A percentile compares a stretch with the other conserved stretches of the same genome.
Conservation (phyloP, 169 alveolate genomes). For the Babesia microti region DNA sequence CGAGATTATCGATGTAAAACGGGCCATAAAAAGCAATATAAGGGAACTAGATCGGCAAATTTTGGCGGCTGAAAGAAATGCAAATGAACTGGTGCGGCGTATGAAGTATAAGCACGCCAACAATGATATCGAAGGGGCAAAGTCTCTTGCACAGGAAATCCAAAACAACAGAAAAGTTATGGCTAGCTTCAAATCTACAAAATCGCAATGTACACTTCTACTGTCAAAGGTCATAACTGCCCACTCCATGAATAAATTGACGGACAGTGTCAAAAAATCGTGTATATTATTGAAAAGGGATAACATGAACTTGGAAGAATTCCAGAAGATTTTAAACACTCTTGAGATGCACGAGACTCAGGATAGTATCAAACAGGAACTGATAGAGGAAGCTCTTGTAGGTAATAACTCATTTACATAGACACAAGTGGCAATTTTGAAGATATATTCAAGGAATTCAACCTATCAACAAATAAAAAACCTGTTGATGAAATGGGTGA, state of each 20-base stretch:
- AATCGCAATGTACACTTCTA: slow-evolving; percentile 27
- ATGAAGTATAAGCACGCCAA: slow-evolving; percentile 19
- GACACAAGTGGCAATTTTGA: too few relatives aligned
- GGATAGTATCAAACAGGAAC: slow-evolving; percentile 27
- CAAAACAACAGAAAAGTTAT: slow-evolving; percentile 22
- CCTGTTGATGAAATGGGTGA: too few relatives aligned
- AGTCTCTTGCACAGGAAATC: slow-evolving; percentile 27
- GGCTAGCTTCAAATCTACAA: slow-evolving; percentile 16
- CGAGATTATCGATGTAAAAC: too few relatives aligned
- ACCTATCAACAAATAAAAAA: too few relatives aligned
- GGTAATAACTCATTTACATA: too few relatives aligned
- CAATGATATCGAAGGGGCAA: slow-evolving; percentile 16
- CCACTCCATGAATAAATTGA: slow-evolving; percentile 23
- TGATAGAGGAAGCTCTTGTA: slow-evolving; percentile 37
- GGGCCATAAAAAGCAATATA: slow-evolving; percentile 16
- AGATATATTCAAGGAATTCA: too few relatives aligned
- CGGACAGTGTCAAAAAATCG: slow-evolving; percentile 25
- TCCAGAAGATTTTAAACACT: slow-evolving; percentile 18
- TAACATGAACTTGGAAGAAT: slow-evolving; percentile 19
- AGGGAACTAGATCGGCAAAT: slow-evolving; percentile 33
- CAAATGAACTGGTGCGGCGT: slow-evolving; percentile 3
- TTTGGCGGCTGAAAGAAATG: slow-evolving; percentile 22
- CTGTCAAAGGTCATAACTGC: slow-evolving; percentile 22
- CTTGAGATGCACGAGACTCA: slow-evolving; percentile 16
- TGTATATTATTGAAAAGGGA: slow-evolving; percentile 15